A percentile compares a stretch with the other conserved stretches of the same genome.
These are phyloP conservation scores for Powellomyces hirtus DNA, from an alignment of 192 early-diverging fungal genomes.

Conservation along the genomic window DNA sequence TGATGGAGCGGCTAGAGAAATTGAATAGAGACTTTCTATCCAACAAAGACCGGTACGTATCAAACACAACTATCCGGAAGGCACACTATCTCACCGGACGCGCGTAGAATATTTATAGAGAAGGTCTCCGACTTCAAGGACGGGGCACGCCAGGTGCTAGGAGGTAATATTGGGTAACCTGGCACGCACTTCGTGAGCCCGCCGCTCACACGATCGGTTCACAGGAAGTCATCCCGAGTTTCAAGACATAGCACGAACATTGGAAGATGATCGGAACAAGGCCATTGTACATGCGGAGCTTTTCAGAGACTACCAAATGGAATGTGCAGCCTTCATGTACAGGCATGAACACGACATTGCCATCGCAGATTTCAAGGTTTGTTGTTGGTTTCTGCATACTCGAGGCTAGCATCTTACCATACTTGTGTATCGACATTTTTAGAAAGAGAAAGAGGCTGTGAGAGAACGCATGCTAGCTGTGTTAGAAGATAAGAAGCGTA, in stretches of 20 bases:
- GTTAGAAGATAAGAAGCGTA: slow-evolving; percentile 74
- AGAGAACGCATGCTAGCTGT: slow-evolving; percentile 71
- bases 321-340: slow-evolving; percentile 65
- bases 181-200: no score
- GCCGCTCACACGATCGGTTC: no score
- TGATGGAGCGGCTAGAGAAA: slow-evolving; percentile 52
- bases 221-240: slow-evolving; percentile 59
- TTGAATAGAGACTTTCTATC: slow-evolving; percentile 60
- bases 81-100: no score
- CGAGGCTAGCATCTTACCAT: no score
- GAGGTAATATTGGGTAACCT: no score
- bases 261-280: slow-evolving; percentile 57
- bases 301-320: slow-evolving; percentile 69
- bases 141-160: slow-evolving; percentile 13
- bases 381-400: background rate
- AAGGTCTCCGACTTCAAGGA: slow-evolving; percentile 43
- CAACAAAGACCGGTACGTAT: slow-evolving; percentile 59
- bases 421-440: background rate
- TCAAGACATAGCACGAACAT: slow-evolving; percentile 56
- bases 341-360: slow-evolving; percentile 57
- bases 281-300: slow-evolving; percentile 55
- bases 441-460: slow-evolving; percentile 55
- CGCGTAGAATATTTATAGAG: slow-evolving; percentile 42
- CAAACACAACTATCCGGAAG: background rate
- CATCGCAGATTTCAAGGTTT: slow-evolving; percentile 69